These are phyloP conservation scores for Dictyostelium intermedium DNA, from an alignment of 78 protist species.

Conservation along the genomic window DNA sequence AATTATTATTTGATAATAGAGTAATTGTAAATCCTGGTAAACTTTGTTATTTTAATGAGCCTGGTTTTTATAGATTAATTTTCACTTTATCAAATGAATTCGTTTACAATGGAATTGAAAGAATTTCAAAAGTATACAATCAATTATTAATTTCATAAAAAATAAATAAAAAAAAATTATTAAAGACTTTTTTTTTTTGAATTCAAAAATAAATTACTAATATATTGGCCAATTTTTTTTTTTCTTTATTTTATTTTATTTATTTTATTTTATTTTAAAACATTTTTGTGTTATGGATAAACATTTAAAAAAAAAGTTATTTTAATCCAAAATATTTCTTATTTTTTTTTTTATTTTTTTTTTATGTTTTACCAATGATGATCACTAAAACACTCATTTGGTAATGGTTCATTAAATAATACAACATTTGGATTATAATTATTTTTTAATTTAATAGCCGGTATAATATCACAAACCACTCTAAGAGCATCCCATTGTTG, in stretches of 20 bases:
- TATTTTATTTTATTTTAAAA: no score
- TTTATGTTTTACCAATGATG: conserved; percentile 30
- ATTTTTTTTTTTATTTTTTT: not conserved
- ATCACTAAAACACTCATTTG: conserved; percentile 29
- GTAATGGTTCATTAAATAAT: conserved; percentile 55
- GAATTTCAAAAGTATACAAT: conserved; percentile 18
- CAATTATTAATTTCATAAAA: not conserved
- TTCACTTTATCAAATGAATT: not conserved
- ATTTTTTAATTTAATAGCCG: not conserved
- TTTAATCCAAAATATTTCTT: no score
- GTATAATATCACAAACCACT: conserved; percentile 25
- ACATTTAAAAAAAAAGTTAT: no score
- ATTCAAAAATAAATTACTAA: no score
- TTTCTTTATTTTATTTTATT: no score
- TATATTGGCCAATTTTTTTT: no score
- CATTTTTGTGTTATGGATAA: no score
- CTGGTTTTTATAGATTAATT: conserved; percentile 48
- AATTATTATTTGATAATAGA: conserved; percentile 7
- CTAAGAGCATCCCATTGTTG: conserved; percentile 57
- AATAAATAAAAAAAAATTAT: no score
- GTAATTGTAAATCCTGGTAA: conserved; percentile 38
- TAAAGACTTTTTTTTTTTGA: no score
- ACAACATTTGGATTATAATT: not conserved
- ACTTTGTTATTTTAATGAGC: not conserved
- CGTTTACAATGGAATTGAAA: not conserved